Base-by-base conservation (phyloP, 208 protist genomes). In the Acanthamoeba lenticulata region DNA sequence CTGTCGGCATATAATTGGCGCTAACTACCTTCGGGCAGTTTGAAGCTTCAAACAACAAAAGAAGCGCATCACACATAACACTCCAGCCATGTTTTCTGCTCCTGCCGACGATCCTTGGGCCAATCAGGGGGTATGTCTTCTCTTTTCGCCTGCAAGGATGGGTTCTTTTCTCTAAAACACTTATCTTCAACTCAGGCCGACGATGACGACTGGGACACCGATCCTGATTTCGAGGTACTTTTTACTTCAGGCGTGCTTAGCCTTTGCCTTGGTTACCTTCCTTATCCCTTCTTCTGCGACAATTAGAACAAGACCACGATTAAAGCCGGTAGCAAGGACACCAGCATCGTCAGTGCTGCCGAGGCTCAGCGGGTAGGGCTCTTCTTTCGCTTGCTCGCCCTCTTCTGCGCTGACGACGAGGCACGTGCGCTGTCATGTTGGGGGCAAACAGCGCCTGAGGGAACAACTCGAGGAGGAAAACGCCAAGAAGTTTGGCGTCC, bases 151-250 rank as follows among this genome's bases (percentile, higher is more conserved):
- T 62, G 19, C 19, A n/a, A n/a, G 15, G 19, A 62, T 62, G 15
- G 55, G 19, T 62, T 62, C 4, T 13, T 38, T 38, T 7, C 38
- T 32, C 67, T 32, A 77, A 77, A 77, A 38, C 11, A 77, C 4
- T 45, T 77, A 32, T 6, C 38, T 44, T 77, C 38, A 38, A 38
- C 11, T 2, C 42, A 55, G 38, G 74, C 21, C 21, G 74, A 45
- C 44, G 74, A 85, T 52, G 74, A 85, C 38, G 74, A 85, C 17
- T 85, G 74, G 74, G 74, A 85, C 40, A 85, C 74, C 40, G 74
- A 85, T 52, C 74, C 74, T n/a, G 74, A 85, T 36, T 85, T 85
- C 44, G 74, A 85, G 74, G 74, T 85, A 77, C 38, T 6, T 77
- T 15, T 6, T 44, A 5, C 11, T 36, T 24, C 11, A 38, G 7